phyloP scores from a whole-genome alignment of 306 rosid species.

The Cicer pinnatifidum region DNA sequence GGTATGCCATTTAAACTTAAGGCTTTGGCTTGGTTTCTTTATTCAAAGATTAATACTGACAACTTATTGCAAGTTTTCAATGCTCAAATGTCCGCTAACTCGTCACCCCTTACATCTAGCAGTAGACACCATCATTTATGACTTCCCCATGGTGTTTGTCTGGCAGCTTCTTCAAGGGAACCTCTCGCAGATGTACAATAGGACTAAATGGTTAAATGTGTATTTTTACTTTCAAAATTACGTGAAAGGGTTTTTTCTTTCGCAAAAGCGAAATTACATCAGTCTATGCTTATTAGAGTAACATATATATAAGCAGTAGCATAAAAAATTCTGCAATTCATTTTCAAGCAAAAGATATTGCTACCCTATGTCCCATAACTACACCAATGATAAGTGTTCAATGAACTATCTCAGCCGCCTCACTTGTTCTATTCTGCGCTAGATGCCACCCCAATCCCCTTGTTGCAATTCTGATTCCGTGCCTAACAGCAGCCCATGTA shows the following conservation, averaged over 20 bases:
- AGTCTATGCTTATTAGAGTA: no score
- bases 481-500: no score
- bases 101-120: neutral
- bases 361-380: no score
- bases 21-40: neutral
- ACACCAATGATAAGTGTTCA: no score
- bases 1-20: neutral
- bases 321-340: no score
- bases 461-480: no score
- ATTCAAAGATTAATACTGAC: neutral
- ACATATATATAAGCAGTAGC: no score
- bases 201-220: neutral
- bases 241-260: neutral
- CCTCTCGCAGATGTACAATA: neutral
- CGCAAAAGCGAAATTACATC: no score
- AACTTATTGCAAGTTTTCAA: neutral
- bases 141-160: neutral
- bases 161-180: slow-evolving; percentile 9
- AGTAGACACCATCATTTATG: neutral
- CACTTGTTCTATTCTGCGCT: no score
- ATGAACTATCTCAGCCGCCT: no score
- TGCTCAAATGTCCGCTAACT: neutral
- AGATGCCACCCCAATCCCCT: no score
- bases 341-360: no score
- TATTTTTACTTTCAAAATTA: neutral